Conservation (phyloP, 805 yeast genomes). For the Millerago galiae region DNA sequence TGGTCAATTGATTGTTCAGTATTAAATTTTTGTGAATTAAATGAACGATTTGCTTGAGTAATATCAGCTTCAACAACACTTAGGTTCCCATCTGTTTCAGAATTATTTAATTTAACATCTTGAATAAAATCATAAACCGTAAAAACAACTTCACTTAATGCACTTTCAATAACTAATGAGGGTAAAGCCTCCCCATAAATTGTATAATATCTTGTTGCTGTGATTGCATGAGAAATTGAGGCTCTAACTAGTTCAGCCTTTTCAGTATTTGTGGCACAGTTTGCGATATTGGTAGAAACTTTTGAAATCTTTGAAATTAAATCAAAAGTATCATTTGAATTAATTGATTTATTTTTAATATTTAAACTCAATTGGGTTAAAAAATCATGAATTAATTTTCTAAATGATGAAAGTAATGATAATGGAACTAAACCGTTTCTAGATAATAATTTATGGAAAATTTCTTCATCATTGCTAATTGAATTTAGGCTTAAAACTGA, state of each 20-base stretch:
- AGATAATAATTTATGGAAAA: conserved; percentile 25
- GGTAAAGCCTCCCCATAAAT: conserved; percentile 63
- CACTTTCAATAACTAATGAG: conserved; percentile 60
- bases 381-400: conserved; percentile 42
- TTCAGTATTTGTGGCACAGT: conserved; percentile 28
- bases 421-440: conserved; percentile 41
- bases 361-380: conserved; percentile 28
- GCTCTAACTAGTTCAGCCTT: conserved; percentile 49
- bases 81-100: not conserved
- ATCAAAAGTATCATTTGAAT: conserved; percentile 38
- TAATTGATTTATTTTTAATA: conserved; percentile 14
- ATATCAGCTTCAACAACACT: not conserved
- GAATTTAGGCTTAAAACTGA: conserved; percentile 17
- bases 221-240: conserved; percentile 66
- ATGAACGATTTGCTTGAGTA: conserved; percentile 4
- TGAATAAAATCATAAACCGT: conserved; percentile 56
- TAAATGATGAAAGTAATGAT: conserved; percentile 38
- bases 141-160: conserved; percentile 68
- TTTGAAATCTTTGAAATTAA: conserved; percentile 44
- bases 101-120: conserved; percentile 37
- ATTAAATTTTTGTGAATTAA: conserved; percentile 2
- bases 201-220: conserved; percentile 70
- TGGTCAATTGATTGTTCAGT: not conserved
- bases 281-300: conserved; percentile 24
- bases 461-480: conserved; percentile 19